phyloP scores from a whole-genome alignment of 768 basidiomycete species.

The Tylopilus rubrobrunneus region DNA sequence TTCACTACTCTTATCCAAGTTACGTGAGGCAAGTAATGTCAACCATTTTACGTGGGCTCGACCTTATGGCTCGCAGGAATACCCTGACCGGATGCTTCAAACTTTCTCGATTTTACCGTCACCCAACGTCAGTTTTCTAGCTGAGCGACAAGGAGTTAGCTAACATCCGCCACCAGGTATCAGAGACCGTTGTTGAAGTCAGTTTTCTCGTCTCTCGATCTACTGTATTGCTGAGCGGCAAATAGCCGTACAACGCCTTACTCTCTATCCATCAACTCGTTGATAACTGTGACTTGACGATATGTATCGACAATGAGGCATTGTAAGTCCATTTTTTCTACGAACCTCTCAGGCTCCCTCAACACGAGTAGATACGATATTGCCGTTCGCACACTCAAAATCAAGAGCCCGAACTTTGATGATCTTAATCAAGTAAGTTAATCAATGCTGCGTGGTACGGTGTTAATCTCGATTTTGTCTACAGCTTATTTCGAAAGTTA shows the following conservation, averaged over 20 bases:
- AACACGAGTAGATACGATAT: constrained; percentile 60
- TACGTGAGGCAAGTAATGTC: constrained; percentile 59
- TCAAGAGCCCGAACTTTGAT: constrained; percentile 57
- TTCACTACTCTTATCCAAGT: constrained; percentile 72
- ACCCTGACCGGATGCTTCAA: constrained; percentile 44
- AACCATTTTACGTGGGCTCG: neutral
- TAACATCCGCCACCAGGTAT: constrained; percentile 28
- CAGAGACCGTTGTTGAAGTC: constrained; percentile 55
- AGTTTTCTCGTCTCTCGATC: constrained; percentile 3
- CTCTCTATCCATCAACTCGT: constrained; percentile 87
- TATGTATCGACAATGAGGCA: constrained; percentile 87
- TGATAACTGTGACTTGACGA: constrained; percentile 79
- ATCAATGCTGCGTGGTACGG: neutral
- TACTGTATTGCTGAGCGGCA: constrained; percentile 7
- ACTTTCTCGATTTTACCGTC: constrained; percentile 55
- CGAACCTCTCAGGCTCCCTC: neutral
- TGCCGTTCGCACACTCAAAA: constrained; percentile 58
- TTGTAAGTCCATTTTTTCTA: constrained; percentile 42
- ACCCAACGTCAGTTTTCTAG: constrained; percentile 41
- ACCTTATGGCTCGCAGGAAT: constrained; percentile 46
- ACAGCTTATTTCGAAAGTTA: constrained; percentile 79
- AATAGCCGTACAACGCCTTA: constrained; percentile 76
- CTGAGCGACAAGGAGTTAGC: neutral
- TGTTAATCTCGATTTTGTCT: neutral
- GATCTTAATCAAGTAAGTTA: constrained; percentile 63